These are phyloP conservation scores for Calendula officinalis DNA, from an alignment of 129 eudicot species.

Conservation along the genomic window DNA sequence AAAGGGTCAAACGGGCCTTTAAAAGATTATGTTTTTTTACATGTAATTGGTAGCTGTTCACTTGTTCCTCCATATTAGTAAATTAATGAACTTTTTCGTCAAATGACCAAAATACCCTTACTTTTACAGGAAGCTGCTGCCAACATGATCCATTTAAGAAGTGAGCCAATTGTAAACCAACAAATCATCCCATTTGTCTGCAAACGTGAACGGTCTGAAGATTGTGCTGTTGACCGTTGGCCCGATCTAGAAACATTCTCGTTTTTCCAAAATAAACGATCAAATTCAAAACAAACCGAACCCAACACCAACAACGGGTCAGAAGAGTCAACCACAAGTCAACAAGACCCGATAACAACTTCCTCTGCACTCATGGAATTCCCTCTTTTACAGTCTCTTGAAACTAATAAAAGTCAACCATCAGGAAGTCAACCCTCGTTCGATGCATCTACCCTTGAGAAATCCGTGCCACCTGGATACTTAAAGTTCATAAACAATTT, in stretches of 20 bases:
- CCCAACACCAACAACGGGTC: slow-evolving; percentile 65
- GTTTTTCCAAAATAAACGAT: slow-evolving; percentile 49
- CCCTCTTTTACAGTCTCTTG: slow-evolving; percentile 58
- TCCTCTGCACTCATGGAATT: slow-evolving; percentile 46
- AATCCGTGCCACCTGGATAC: slow-evolving; percentile 89
- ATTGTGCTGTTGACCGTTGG: slow-evolving; percentile 28
- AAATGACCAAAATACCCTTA: slow-evolving; percentile 13
- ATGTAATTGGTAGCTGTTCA: neutral
- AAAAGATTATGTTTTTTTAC: neutral
- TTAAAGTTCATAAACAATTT: slow-evolving; percentile 68
- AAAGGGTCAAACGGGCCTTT: neutral
- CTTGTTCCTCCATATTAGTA: slow-evolving; percentile 1
- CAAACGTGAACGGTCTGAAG: slow-evolving; percentile 72
- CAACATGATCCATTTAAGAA: slow-evolving; percentile 30
- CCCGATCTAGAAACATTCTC: slow-evolving; percentile 51
- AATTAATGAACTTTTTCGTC: neutral
- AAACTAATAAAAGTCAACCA: slow-evolving; percentile 44
- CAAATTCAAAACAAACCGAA: slow-evolving; percentile 46
- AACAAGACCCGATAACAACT: slow-evolving; percentile 48
- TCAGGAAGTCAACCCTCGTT: slow-evolving; percentile 49
- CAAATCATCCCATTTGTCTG: slow-evolving; percentile 48
- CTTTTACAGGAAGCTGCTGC: slow-evolving; percentile 36
- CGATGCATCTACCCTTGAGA: slow-evolving; percentile 72
- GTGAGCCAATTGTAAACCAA: slow-evolving; percentile 28
- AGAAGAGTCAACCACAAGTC: slow-evolving; percentile 68